phyloP scores from a whole-genome alignment of 2,329 filamentous ascomycete species.

The Alternaria brassicae region DNA sequence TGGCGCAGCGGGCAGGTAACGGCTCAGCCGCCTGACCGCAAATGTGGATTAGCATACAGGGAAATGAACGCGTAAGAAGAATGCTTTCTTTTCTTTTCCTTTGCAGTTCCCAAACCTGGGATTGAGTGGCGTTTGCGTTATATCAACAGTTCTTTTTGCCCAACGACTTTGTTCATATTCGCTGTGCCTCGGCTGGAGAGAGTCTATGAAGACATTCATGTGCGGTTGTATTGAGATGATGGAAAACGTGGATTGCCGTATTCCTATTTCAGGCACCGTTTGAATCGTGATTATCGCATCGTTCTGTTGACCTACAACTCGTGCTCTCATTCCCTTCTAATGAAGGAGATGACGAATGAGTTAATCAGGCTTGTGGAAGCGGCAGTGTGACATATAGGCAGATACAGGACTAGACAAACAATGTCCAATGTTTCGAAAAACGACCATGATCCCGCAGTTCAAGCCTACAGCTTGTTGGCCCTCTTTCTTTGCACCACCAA shows the following conservation, averaged over 20 bases:
- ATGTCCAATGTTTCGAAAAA: neutral
- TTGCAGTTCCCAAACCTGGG: neutral
- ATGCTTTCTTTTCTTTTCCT: neutral
- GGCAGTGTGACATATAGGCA: neutral
- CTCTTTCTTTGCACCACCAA: slow-evolving; percentile 11
- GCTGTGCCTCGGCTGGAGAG: neutral
- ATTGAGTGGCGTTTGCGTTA: neutral
- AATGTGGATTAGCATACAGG: neutral
- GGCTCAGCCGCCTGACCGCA: neutral
- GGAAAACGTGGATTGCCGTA: neutral
- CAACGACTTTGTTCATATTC: neutral
- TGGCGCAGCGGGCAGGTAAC: neutral
- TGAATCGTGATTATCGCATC: neutral
- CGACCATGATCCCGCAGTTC: neutral
- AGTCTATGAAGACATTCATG: neutral
- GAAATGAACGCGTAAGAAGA: no score
- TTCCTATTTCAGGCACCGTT: neutral
- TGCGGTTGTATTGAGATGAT: neutral
- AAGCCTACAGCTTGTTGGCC: slow-evolving; percentile 8
- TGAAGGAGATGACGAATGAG: neutral
- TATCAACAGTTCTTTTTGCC: neutral
- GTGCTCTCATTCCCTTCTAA: neutral
- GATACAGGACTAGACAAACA: neutral
- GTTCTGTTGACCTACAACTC: neutral
- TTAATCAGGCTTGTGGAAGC: neutral